Percentiles rank a stretch among this genome's conserved stretches.
Conservation (phyloP, 495 filamentous ascomycete species). For the Jackrogersella minutella region DNA sequence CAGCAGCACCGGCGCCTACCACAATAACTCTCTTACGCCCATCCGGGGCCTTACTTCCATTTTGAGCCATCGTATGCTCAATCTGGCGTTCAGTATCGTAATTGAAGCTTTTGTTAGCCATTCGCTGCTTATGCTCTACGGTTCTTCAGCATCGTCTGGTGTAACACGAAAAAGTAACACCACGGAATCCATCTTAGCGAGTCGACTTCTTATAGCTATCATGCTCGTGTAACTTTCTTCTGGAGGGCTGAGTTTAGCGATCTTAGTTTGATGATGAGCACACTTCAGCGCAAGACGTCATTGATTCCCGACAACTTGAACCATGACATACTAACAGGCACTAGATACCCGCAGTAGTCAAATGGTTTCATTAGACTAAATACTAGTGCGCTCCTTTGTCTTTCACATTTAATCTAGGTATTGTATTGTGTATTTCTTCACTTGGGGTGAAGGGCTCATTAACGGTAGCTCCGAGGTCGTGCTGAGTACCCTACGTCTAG, state of each 20-base stretch:
- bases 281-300: conserved; percentile 26
- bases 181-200: too few relatives aligned
- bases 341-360: not conserved
- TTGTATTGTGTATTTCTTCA: too few relatives aligned
- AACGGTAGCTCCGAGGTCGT: too few relatives aligned
- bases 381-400: too few relatives aligned
- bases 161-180: too few relatives aligned
- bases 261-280: conserved; percentile 28
- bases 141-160: not conserved
- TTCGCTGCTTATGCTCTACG: not conserved
- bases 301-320: not conserved
- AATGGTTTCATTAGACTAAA: too few relatives aligned
- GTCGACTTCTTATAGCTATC: too few relatives aligned
- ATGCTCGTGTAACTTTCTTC: too few relatives aligned
- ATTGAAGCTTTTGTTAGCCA: conserved; percentile 13
- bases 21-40: conserved; percentile 62
- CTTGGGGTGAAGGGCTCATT: too few relatives aligned
- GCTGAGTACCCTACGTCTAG: too few relatives aligned
- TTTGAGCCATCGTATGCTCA: conserved; percentile 23
- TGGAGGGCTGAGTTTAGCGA: too few relatives aligned
- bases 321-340: not conserved
- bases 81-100: conserved; percentile 22
- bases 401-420: too few relatives aligned
- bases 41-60: conserved; percentile 14
- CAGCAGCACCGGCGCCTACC: conserved; percentile 71